These are phyloP conservation scores for Penicillium decumbens DNA, from an alignment of 2,329 filamentous ascomycete species.

Conservation along the genomic window DNA sequence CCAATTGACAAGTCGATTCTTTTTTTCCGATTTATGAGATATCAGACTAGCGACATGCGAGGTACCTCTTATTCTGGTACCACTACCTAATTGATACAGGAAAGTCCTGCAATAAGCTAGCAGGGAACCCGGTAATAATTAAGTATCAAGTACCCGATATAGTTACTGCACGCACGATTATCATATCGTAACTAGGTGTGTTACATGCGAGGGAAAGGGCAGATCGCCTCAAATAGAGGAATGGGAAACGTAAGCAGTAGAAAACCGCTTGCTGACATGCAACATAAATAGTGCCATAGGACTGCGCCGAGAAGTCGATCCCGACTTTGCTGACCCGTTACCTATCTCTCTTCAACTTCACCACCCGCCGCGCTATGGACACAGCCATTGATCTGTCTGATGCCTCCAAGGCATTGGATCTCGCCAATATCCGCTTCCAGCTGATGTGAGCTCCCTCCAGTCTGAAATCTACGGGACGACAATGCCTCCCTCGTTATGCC, in stretches of 20 bases:
- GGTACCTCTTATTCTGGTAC: slow-evolving; percentile 1
- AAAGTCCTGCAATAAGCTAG: not conserved
- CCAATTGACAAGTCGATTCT: slow-evolving; percentile 3
- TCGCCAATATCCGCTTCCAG: slow-evolving; percentile 88
- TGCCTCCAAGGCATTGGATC: slow-evolving; percentile 76
- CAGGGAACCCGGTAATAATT: slow-evolving; percentile 7
- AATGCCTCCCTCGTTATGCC: not conserved
- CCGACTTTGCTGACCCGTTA: slow-evolving; percentile 14
- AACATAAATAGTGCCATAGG: not conserved
- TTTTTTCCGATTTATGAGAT: not conserved
- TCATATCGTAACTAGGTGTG: not conserved
- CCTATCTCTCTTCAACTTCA: slow-evolving; percentile 11
- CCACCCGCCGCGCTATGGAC: slow-evolving; percentile 61
- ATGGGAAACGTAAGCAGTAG: not conserved
- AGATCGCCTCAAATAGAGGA: not conserved
- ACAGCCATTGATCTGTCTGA: slow-evolving; percentile 83
- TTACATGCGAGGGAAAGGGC: not conserved
- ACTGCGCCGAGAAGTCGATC: slow-evolving; percentile 1
- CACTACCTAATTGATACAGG: not conserved
- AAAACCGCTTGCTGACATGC: not conserved
- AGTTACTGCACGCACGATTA: not conserved
- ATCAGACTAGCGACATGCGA: slow-evolving; percentile 8
- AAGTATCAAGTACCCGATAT: slow-evolving; percentile 10
- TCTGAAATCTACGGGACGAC: not conserved
- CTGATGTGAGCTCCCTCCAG: slow-evolving; percentile 64